phyloP scores from a whole-genome alignment of 306 rosid species.

The Boehmeria nivea region DNA sequence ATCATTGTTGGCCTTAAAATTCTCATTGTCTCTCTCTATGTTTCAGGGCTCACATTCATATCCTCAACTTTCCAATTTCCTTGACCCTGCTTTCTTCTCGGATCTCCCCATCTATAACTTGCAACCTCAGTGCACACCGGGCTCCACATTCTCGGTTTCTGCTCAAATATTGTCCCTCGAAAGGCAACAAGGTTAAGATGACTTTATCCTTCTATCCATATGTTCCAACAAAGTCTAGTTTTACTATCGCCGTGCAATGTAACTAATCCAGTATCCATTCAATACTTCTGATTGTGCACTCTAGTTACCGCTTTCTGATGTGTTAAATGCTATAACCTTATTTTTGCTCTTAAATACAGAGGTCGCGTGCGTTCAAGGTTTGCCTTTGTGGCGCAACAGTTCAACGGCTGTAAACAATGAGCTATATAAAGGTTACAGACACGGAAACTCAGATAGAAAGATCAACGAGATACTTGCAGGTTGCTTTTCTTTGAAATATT shows the following conservation, averaged over 20 bases:
- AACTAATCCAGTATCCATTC: no score
- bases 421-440: conserved; percentile 56
- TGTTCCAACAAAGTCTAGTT: no score
- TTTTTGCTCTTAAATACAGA: conserved; percentile 32
- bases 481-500: conserved; percentile 22
- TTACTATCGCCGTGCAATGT: no score
- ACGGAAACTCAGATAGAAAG: conserved; percentile 47
- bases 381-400: conserved; percentile 66
- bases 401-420: conserved; percentile 56
- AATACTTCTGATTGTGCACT: no score
- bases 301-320: no score
- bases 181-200: conserved; percentile 46
- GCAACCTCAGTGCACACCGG: conserved; percentile 52
- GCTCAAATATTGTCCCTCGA: conserved; percentile 19
- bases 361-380: conserved; percentile 53
- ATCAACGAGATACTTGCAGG: conserved; percentile 69
- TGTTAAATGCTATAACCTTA: no score
- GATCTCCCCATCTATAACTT: conserved; percentile 54
- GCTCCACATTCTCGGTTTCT: conserved; percentile 43
- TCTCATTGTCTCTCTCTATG: conserved; percentile 3
- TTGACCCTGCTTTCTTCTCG: conserved; percentile 75
- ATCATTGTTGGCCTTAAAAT: no score
- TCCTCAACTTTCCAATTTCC: conserved; percentile 50
- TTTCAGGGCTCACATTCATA: conserved; percentile 63
- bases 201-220: no score